Conservation (phyloP, 495 filamentous ascomycete species). For the Penicillium waksmanii region DNA sequence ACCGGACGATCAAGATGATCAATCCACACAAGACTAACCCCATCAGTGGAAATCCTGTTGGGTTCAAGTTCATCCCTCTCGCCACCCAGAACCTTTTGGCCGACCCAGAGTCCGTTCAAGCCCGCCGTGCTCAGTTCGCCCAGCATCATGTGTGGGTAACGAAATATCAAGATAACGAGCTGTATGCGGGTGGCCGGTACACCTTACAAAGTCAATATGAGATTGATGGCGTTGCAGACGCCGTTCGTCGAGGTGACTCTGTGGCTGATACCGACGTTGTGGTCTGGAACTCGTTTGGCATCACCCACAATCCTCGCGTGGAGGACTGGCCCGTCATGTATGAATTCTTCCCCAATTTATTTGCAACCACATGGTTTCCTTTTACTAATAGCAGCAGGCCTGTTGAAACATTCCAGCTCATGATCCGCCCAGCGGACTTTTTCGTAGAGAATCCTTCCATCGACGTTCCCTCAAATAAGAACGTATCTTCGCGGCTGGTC, state of each 20-base stretch:
- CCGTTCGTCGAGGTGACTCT: slow-evolving; percentile 55
- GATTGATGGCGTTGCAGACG: slow-evolving; percentile 63
- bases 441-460: slow-evolving; percentile 75
- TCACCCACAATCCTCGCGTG: slow-evolving; percentile 64
- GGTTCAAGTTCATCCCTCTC: slow-evolving; percentile 77
- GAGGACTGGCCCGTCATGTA: slow-evolving; percentile 75
- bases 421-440: slow-evolving; percentile 75
- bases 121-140: slow-evolving; percentile 80
- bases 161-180: slow-evolving; percentile 74
- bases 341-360: slow-evolving; percentile 10
- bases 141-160: slow-evolving; percentile 88
- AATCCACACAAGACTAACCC: slow-evolving; percentile 69
- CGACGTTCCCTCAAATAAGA: slow-evolving; percentile 67
- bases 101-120: slow-evolving; percentile 72
- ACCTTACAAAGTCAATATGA: slow-evolving; percentile 74
- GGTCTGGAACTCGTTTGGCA: slow-evolving; percentile 60
- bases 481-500: slow-evolving; percentile 54
- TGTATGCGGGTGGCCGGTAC: slow-evolving; percentile 84
- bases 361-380: not conserved
- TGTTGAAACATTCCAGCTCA: slow-evolving; percentile 61
- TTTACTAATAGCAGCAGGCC: slow-evolving; percentile 44
- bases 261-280: slow-evolving; percentile 55
- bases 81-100: slow-evolving; percentile 82
- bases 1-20: slow-evolving; percentile 82
- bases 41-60: slow-evolving; percentile 75